These are phyloP conservation scores for Phytophthora melonis DNA, from an alignment of 352 stramenopile genomes.

Conservation along the genomic window DNA sequence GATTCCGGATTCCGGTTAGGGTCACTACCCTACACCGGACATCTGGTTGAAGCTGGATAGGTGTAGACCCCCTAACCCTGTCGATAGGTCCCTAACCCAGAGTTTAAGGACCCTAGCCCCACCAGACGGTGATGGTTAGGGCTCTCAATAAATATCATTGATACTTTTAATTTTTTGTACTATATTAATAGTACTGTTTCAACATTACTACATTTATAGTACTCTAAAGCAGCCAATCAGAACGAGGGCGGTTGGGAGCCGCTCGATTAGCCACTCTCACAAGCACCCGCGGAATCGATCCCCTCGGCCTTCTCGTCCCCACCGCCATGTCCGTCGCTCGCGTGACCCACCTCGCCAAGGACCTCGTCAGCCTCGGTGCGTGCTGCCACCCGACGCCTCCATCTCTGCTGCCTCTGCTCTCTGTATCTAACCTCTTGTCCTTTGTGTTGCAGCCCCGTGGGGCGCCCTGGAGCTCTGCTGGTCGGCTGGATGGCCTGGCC, in stretches of 20 bases:
- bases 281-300: slow-evolving; percentile 25
- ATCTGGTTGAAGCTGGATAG: too few relatives aligned
- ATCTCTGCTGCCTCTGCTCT: not conserved
- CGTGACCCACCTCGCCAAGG: slow-evolving; percentile 61
- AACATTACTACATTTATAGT: too few relatives aligned
- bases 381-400: not conserved
- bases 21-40: too few relatives aligned
- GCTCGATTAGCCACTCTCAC: slow-evolving; percentile 1
- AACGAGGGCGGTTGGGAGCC: slow-evolving; percentile 1
- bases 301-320: not conserved
- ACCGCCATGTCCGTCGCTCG: slow-evolving; percentile 39
- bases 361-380: slow-evolving; percentile 60
- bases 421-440: not conserved
- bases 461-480: slow-evolving; percentile 51
- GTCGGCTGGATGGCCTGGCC: slow-evolving; percentile 81
- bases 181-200: too few relatives aligned
- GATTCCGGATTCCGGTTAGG: too few relatives aligned
- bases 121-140: too few relatives aligned
- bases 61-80: too few relatives aligned
- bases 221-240: too few relatives aligned
- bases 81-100: too few relatives aligned
- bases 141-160: too few relatives aligned
- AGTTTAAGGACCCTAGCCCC: too few relatives aligned
- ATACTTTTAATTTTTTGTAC: too few relatives aligned
- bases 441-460: slow-evolving; percentile 52